Base-by-base conservation (phyloP, 495 filamentous ascomycete species). In the Penicillium antarcticum region DNA sequence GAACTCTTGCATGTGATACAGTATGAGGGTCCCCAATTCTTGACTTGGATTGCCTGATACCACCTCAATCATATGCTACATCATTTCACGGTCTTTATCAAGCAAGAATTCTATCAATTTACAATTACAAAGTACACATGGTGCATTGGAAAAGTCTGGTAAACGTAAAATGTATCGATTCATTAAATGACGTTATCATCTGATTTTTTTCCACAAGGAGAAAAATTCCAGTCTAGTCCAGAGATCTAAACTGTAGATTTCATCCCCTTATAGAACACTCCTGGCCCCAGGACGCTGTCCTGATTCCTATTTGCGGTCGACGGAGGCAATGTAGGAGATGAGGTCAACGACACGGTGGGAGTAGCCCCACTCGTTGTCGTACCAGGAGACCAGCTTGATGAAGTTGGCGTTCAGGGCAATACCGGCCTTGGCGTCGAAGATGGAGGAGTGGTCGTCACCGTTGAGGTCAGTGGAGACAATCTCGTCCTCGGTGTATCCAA, bases 341-440 rank as follows among this genome's bases (percentile, higher is more conserved):
- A 98, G 92, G 76, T 98, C 94, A 57, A 97, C 82, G 57, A 97
- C 95, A 87, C 94, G 94, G 79, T 91, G 91, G 73, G 88, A 95
- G 87, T 98, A 98, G 63, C 92, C 94, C 86, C 87, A 89, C 78
- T 89, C 87, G 75, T 89, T 90, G 83, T 97, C 92, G 80, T 98
- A 98, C 94, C 94, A 98, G 64, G 86, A 84, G 69, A 98, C 85
- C 35, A 98, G 82, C 87, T 98, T 98, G 82, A 97, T 85, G 78
- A 98, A 98, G 83, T 97, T 88, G 59, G 88, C 71, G 85, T 98
- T 98, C 53, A 98, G 85, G 58, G 91, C 87, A 74, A 98, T 97
- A 84, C 94, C 94, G 43, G 94, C 94, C 88, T 96, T 96, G 72
- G 92, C 92, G 76, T 98, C 94, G 77, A 98, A 97, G 84, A 98